Evolutionary conservation across 345 rosid genomes (phyloP).

Genomic region (Sisymbrium altissimum): DNA sequence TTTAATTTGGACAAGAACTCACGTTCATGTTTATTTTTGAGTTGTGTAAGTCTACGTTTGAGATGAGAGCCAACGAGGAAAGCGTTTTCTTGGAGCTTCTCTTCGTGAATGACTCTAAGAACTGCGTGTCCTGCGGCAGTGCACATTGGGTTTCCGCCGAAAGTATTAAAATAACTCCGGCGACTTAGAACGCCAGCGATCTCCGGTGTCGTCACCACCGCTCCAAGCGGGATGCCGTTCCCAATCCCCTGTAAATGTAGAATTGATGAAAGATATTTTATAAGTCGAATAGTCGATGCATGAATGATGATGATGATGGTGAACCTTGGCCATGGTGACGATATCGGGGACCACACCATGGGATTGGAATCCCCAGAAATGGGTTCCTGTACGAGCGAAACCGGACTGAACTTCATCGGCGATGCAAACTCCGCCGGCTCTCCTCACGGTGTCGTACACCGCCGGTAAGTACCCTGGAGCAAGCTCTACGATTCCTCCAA

Average conservation of each 20-base stretch:
- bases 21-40: constrained; percentile 66
- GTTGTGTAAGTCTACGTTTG: constrained; percentile 55
- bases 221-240: constrained; percentile 90
- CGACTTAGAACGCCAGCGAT: constrained; percentile 71
- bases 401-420: constrained; percentile 94
- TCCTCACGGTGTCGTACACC: constrained; percentile 53
- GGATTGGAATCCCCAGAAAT: constrained; percentile 84
- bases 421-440: constrained; percentile 85
- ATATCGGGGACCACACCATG: constrained; percentile 91
- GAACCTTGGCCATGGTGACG: constrained; percentile 99
- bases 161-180: constrained; percentile 77
- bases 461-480: constrained; percentile 87
- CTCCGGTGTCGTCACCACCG: constrained; percentile 91
- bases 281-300: too few relatives aligned
- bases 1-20: constrained; percentile 20
- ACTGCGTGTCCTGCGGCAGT: constrained; percentile 87
- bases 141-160: constrained; percentile 85
- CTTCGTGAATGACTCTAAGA: constrained; percentile 68
- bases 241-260: constrained; percentile 69
- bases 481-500: constrained; percentile 85
- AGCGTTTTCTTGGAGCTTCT: constrained; percentile 81
- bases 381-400: constrained; percentile 68
- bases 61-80: constrained; percentile 69
- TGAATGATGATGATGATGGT: not conserved
- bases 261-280: too few relatives aligned